Evolutionary conservation across 345 rosid genomes (phyloP).

Genomic region (Camelina neglecta): DNA sequence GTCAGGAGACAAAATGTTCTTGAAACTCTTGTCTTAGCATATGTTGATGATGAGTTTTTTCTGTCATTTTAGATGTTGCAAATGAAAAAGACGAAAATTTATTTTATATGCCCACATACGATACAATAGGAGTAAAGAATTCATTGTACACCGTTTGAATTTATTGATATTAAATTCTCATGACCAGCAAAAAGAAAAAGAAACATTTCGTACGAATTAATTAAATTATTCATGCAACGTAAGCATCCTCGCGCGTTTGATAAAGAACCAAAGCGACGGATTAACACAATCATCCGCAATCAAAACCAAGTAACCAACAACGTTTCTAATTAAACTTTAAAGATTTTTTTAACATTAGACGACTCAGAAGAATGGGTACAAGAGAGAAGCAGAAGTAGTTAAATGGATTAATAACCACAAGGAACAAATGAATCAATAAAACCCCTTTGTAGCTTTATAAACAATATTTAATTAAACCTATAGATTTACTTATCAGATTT

Average conservation of each 20-base stretch:
- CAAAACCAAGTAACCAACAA: neutral
- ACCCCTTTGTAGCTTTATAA: neutral
- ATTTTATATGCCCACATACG: no score
- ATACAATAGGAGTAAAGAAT: neutral
- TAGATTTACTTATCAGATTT: slow-evolving; percentile 33
- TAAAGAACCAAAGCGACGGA: slow-evolving; percentile 16
- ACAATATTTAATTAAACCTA: neutral
- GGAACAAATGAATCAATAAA: slow-evolving; percentile 22
- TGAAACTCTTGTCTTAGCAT: neutral
- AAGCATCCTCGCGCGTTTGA: slow-evolving; percentile 11
- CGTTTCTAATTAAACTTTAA: neutral
- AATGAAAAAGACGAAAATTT: neutral
- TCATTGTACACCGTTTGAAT: neutral
- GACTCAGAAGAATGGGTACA: neutral
- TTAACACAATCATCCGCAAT: neutral
- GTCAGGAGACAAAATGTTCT: slow-evolving; percentile 2
- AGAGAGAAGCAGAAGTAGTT: slow-evolving; percentile 10
- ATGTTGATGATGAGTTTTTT: neutral
- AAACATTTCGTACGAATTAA: neutral
- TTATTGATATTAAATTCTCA: neutral
- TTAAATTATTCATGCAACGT: neutral
- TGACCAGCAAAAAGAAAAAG: neutral
- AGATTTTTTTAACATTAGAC: slow-evolving; percentile 1
- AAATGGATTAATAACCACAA: slow-evolving; percentile 26
- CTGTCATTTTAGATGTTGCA: neutral